Percentiles rank a stretch among this genome's conserved stretches.
Conservation (phyloP, 768 basidiomycete species). For the Leucosporidium scottii region DNA sequence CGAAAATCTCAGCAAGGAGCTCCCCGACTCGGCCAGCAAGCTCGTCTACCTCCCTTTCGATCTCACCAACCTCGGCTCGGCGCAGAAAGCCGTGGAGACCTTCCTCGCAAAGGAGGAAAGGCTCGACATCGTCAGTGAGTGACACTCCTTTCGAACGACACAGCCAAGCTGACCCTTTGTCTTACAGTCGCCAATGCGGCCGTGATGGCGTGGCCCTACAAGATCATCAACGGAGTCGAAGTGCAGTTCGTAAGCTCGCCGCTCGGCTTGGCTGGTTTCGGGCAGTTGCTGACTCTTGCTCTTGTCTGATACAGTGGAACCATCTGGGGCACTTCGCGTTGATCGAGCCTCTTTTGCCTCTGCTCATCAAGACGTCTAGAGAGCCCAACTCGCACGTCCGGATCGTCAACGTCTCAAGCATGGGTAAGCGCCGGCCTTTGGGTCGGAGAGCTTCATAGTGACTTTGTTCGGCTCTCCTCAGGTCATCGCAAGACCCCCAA, state of each 20-base stretch:
- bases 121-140: conserved; percentile 31
- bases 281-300: too few species aligned
- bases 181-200: conserved; percentile 8
- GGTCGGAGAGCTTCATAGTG: too few species aligned
- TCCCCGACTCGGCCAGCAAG: conserved; percentile 6
- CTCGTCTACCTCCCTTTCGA: conserved; percentile 31
- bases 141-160: conserved; percentile 1
- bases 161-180: neutral
- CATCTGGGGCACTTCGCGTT: conserved; percentile 37
- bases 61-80: conserved; percentile 24
- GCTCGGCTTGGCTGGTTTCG: too few species aligned
- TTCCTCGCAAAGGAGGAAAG: conserved; percentile 22
- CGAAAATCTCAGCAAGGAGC: conserved; percentile 3
- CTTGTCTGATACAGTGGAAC: conserved; percentile 24
- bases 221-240: conserved; percentile 26
- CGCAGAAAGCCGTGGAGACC: conserved; percentile 22
- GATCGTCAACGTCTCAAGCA: conserved; percentile 22
- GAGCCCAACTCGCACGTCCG: conserved; percentile 12
- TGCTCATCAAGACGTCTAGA: conserved; percentile 31
- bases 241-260: conserved; percentile 18
- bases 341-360: conserved; percentile 24
- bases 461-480: neutral
- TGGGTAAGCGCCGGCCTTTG: neutral
- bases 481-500: conserved; percentile 7
- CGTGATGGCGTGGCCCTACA: conserved; percentile 34